These are phyloP conservation scores for Eurotiales sp. DNA, from an alignment of 2,329 filamentous ascomycete species.

Conservation along the genomic window DNA sequence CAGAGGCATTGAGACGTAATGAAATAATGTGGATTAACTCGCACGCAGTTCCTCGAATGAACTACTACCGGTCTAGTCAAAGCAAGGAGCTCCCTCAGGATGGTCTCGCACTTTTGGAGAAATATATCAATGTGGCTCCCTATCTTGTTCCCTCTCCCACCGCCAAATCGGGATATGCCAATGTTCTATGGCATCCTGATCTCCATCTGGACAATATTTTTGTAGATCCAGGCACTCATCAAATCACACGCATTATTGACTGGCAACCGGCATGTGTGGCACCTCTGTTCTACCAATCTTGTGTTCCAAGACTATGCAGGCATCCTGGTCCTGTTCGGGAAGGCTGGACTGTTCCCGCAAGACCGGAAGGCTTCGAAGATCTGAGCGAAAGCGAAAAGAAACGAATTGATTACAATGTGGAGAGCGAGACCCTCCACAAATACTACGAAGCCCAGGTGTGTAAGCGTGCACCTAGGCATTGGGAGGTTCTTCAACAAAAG, in stretches of 20 bases:
- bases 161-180: conserved; percentile 23
- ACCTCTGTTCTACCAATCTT: conserved; percentile 30
- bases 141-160: conserved; percentile 21
- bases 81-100: conserved; percentile 22
- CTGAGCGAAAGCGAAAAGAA: conserved; percentile 25
- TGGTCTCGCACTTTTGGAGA: conserved; percentile 18
- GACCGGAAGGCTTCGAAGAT: conserved; percentile 26
- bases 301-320: conserved; percentile 27
- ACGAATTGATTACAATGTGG: conserved; percentile 25
- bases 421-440: conserved; percentile 32
- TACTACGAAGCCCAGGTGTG: conserved; percentile 31
- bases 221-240: conserved; percentile 18
- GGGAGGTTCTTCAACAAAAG: conserved; percentile 22
- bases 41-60: background rate
- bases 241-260: conserved; percentile 24
- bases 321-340: conserved; percentile 26
- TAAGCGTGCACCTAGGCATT: conserved; percentile 27
- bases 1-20: conserved; percentile 17
- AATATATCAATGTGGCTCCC: conserved; percentile 23
- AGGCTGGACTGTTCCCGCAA: conserved; percentile 27
- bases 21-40: conserved; percentile 9
- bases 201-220: conserved; percentile 34
- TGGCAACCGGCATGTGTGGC: conserved; percentile 26
- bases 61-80: conserved; percentile 13
- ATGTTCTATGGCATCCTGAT: conserved; percentile 35